Evolutionary conservation across 176 grass and related monocot species (phyloP).

Genomic region (Otatea glauca): DNA sequence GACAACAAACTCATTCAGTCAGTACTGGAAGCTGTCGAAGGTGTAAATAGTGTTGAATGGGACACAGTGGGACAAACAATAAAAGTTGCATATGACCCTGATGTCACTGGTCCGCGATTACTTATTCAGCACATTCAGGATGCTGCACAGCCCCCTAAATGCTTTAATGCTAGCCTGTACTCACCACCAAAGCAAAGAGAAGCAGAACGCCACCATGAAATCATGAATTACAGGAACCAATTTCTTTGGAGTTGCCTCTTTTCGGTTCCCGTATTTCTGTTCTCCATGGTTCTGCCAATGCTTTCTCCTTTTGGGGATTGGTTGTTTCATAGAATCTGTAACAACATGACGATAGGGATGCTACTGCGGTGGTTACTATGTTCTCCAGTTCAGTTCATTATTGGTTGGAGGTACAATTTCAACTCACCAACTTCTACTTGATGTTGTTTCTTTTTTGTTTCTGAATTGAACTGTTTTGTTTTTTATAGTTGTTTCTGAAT

Average conservation of each 20-base stretch:
- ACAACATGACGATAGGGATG: slow-evolving; percentile 88
- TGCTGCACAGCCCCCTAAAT: slow-evolving; percentile 54
- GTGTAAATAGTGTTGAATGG: slow-evolving; percentile 76
- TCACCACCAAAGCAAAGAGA: slow-evolving; percentile 74
- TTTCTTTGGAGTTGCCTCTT: slow-evolving; percentile 97
- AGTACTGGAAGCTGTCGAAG: slow-evolving; percentile 66
- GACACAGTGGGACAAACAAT: slow-evolving; percentile 63
- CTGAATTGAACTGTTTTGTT: neutral
- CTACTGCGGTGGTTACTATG: slow-evolving; percentile 86
- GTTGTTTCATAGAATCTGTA: slow-evolving; percentile 67
- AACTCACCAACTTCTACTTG: slow-evolving; percentile 15
- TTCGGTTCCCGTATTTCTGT: slow-evolving; percentile 80
- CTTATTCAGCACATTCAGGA: slow-evolving; percentile 80
- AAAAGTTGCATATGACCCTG: slow-evolving; percentile 76
- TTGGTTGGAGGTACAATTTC: slow-evolving; percentile 90
- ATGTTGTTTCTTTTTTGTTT: slow-evolving; percentile 16
- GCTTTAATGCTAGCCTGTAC: slow-evolving; percentile 70
- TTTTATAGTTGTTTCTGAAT: neutral
- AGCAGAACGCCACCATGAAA: slow-evolving; percentile 68
- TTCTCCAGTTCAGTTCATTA: slow-evolving; percentile 96
- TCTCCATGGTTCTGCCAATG: slow-evolving; percentile 94
- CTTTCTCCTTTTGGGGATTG: slow-evolving; percentile 70
- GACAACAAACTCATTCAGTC: slow-evolving; percentile 73
- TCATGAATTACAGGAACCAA: slow-evolving; percentile 76
- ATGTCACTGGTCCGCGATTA: slow-evolving; percentile 89